Percentiles rank a stretch among this genome's conserved stretches.
These are phyloP conservation scores for Teratosphaeriaceae sp. DNA, from an alignment of 2,329 filamentous ascomycete species.

Conservation along the genomic window DNA sequence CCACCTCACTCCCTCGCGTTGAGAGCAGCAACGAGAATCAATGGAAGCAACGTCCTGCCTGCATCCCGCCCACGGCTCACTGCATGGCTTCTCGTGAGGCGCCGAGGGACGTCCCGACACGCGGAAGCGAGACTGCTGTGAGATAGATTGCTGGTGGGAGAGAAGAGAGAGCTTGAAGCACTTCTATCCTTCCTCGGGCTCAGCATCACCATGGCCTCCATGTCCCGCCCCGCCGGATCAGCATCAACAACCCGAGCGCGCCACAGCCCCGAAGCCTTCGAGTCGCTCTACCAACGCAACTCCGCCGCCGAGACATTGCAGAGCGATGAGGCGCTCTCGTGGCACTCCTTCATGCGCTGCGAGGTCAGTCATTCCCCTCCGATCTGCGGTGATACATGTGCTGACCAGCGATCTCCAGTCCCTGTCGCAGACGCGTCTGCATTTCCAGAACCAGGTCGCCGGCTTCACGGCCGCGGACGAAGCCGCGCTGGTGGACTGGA, in stretches of 20 bases:
- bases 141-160: background rate
- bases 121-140: no score
- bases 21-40: background rate
- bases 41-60: background rate
- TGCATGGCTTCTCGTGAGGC: background rate
- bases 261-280: constrained; percentile 17
- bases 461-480: constrained; percentile 20
- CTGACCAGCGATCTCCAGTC: constrained; percentile 14
- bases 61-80: background rate
- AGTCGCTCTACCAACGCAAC: constrained; percentile 17
- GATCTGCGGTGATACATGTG: background rate
- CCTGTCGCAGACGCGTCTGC: constrained; percentile 26
- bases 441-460: constrained; percentile 25
- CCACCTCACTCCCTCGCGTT: background rate
- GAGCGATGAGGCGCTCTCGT: constrained; percentile 28
- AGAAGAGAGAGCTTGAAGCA: background rate
- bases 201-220: background rate
- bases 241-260: background rate
- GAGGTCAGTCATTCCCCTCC: constrained; percentile 17
- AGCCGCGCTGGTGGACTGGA: constrained; percentile 16
- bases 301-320: constrained; percentile 23
- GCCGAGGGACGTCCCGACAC: no score
- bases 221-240: background rate
- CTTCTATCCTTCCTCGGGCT: background rate
- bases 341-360: constrained; percentile 21